Conservation (phyloP, 768 basidiomycete species). For the Xerocomus spinulosus region DNA sequence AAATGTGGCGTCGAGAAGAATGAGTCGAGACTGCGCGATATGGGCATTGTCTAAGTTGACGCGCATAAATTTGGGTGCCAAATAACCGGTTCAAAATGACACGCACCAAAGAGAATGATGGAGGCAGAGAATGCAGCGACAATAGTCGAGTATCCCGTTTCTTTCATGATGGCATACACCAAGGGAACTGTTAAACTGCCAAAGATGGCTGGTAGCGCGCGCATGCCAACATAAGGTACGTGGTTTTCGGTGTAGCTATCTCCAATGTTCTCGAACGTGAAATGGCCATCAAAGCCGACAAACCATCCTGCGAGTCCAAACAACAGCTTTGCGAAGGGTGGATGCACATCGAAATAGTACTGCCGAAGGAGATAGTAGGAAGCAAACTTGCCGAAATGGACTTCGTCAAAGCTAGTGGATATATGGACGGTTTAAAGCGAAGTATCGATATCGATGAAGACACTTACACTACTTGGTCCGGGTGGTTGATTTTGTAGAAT, state of each 20-base stretch:
- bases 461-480: conserved; percentile 90
- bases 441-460: neutral
- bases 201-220: conserved; percentile 86
- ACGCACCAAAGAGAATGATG: conserved; percentile 83
- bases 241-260: conserved; percentile 84
- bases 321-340: conserved; percentile 92
- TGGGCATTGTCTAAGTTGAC: conserved; percentile 81
- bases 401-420: conserved; percentile 81
- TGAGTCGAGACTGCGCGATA: conserved; percentile 91
- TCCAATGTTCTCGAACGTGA: conserved; percentile 92
- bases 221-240: conserved; percentile 92
- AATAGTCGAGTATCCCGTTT: conserved; percentile 90
- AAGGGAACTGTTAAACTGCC: conserved; percentile 88
- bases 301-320: conserved; percentile 95
- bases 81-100: neutral
- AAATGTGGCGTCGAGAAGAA: conserved; percentile 89
- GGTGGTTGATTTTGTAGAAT: conserved; percentile 92
- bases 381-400: conserved; percentile 98
- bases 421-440: conserved; percentile 5
- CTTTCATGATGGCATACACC: conserved; percentile 96
- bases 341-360: conserved; percentile 99
- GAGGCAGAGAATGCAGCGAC: conserved; percentile 87
- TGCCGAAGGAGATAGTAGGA: conserved; percentile 87
- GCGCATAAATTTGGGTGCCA: conserved; percentile 2
- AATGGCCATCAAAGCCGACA: conserved; percentile 92